Evolutionary conservation across 2,329 filamentous ascomycete genomes (phyloP).

Genomic region (Sporothrix dimorphospora): DNA sequence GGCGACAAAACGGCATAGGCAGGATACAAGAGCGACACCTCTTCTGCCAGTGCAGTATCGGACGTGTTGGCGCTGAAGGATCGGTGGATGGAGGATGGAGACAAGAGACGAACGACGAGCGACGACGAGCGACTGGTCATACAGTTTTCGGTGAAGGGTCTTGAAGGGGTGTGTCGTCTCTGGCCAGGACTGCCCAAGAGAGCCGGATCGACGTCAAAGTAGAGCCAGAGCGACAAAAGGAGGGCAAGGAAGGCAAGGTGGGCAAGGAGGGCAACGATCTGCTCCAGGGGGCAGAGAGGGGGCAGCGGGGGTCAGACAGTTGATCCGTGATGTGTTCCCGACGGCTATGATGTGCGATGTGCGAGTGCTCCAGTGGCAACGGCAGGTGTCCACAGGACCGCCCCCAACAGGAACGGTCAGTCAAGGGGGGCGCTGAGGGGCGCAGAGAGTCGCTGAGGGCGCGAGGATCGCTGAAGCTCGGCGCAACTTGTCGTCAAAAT

Average conservation of each 20-base stretch:
- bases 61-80: slow-evolving; percentile 5
- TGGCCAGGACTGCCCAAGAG: no score
- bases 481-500: background rate
- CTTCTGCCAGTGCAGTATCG: slow-evolving; percentile 1
- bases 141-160: background rate
- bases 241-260: background rate
- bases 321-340: background rate
- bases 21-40: background rate
- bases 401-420: background rate
- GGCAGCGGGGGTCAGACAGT: background rate
- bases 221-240: no score
- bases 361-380: no score
- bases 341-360: slow-evolving; percentile 1
- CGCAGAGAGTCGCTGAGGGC: no score
- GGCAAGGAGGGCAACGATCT: background rate
- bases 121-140: slow-evolving; percentile 7
- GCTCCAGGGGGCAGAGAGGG: background rate
- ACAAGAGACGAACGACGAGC: background rate
- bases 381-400: background rate
- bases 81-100: background rate
- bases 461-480: background rate
- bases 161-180: no score
- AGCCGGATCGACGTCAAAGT: background rate
- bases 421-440: no score
- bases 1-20: background rate